phyloP scores from a whole-genome alignment of 768 basidiomycete species.

The Tulasnella sp. region DNA sequence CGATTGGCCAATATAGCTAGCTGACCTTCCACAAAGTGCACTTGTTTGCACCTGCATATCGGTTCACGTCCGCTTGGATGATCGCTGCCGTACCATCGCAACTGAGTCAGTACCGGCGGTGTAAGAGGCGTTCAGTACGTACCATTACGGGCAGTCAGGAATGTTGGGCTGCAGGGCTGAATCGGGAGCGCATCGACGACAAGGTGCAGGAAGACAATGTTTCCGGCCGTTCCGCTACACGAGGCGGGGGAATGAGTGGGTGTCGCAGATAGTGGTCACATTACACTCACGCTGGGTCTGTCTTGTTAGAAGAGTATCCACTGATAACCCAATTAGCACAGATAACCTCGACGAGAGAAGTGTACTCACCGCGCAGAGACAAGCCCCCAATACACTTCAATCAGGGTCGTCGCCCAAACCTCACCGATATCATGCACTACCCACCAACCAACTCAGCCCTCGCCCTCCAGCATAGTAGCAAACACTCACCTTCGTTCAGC shows the following conservation, averaged over 20 bases:
- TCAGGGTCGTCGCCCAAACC: constrained; percentile 38
- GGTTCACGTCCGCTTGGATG: constrained; percentile 39
- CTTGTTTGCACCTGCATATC: constrained; percentile 34
- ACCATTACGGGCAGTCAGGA: constrained; percentile 37
- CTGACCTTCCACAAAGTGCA: constrained; percentile 32
- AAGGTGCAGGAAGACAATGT: constrained; percentile 40
- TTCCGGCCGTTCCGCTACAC: constrained; percentile 30
- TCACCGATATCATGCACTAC: constrained; percentile 43
- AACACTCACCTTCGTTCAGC: constrained; percentile 28
- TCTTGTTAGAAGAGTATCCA: not conserved
- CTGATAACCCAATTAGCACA: not conserved
- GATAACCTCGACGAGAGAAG: not conserved
- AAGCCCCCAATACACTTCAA: constrained; percentile 27
- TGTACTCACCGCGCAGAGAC: constrained; percentile 15
- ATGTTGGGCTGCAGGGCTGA: constrained; percentile 41
- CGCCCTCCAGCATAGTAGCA: not conserved
- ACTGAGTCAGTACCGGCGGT: not conserved
- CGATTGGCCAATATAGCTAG: not conserved
- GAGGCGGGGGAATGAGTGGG: no score
- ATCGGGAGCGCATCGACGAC: constrained; percentile 40
- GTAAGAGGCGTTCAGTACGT: constrained; percentile 22
- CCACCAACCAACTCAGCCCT: not conserved
- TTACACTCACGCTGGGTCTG: no score
- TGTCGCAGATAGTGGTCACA: not conserved
- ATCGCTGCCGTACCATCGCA: not conserved